These are phyloP conservation scores for Russula emetica DNA, from an alignment of 768 basidiomycete species.

Conservation along the genomic window DNA sequence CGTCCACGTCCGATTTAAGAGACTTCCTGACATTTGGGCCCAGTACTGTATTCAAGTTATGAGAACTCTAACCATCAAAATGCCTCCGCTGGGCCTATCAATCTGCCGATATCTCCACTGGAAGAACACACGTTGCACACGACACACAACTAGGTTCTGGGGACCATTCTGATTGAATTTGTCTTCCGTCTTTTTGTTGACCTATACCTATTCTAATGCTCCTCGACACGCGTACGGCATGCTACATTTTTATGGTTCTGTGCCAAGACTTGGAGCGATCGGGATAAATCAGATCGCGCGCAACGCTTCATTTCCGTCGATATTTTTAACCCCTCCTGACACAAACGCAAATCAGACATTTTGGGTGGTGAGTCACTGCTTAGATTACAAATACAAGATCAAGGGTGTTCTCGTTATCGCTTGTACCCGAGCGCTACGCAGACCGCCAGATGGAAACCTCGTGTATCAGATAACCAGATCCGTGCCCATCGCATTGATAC, in stretches of 20 bases:
- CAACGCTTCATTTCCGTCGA: background rate
- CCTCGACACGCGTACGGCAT: background rate
- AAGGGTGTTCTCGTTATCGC: background rate
- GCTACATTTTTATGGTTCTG: background rate
- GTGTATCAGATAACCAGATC: conserved; percentile 7
- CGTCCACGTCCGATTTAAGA: background rate
- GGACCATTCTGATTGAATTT: background rate
- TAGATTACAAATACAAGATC: background rate
- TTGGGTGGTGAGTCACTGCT: background rate
- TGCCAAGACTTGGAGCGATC: background rate
- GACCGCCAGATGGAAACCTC: background rate
- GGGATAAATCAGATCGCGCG: background rate
- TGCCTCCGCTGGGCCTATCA: background rate
- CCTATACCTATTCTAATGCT: background rate
- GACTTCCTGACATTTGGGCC: background rate
- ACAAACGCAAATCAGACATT: background rate
- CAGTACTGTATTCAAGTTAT: background rate
- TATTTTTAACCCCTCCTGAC: background rate
- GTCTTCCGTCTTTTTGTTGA: background rate
- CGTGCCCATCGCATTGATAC: background rate
- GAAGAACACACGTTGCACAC: background rate
- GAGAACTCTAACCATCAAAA: background rate
- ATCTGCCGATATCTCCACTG: background rate
- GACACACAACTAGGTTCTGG: background rate
- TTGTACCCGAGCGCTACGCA: conserved; percentile 4